phyloP scores from a whole-genome alignment of 345 rosid species.

The Arabidopsis suecica region DNA sequence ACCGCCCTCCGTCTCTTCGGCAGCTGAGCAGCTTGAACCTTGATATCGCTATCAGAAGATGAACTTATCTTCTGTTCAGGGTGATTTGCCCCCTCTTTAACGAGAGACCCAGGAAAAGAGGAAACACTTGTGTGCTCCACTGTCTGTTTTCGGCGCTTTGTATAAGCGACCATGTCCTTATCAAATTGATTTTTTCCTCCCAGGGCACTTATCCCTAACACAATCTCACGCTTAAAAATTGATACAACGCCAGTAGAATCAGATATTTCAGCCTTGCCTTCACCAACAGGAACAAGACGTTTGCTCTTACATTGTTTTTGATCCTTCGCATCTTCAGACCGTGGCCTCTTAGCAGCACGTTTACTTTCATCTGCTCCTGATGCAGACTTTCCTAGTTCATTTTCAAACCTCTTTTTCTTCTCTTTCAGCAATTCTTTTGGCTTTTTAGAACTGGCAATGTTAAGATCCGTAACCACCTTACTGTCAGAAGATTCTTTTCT shows the following conservation, averaged over 20 bases:
- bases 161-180: conserved; percentile 63
- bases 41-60: conserved; percentile 48
- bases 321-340: conserved; percentile 49
- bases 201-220: conserved; percentile 52
- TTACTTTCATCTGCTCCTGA: conserved; percentile 47
- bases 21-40: conserved; percentile 49
- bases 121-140: conserved; percentile 68
- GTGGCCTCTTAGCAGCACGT: conserved; percentile 59
- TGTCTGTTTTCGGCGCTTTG: conserved; percentile 64
- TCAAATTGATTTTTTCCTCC: conserved; percentile 47
- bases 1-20: conserved; percentile 78
- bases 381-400: conserved; percentile 52
- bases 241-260: conserved; percentile 39
- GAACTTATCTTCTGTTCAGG: conserved; percentile 47
- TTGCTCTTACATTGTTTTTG: conserved; percentile 43
- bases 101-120: conserved; percentile 50
- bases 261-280: conserved; percentile 46
- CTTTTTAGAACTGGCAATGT: conserved; percentile 44
- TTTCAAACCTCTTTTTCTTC: conserved; percentile 52
- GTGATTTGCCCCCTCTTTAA: conserved; percentile 51
- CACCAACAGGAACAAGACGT: conserved; percentile 42
- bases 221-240: conserved; percentile 46
- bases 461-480: conserved; percentile 46
- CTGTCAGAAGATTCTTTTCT: conserved; percentile 39
- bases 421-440: conserved; percentile 46